Conservation (phyloP, 1,139 yeast genomes). For the Arxiozyma slooffiae region DNA sequence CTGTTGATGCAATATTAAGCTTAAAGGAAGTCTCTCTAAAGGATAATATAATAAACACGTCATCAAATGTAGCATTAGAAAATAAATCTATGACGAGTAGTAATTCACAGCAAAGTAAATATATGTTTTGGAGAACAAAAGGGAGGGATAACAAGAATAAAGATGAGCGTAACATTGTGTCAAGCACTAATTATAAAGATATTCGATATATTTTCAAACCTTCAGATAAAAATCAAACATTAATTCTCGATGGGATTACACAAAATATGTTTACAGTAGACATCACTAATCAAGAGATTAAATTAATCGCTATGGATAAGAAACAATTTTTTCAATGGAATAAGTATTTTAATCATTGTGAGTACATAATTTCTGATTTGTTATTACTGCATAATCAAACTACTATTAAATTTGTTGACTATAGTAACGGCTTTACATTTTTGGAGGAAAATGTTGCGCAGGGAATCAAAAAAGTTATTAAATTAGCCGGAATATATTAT, state of each 20-base stretch:
- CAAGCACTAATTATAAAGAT: not conserved
- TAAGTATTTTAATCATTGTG: slow-evolving; percentile 11
- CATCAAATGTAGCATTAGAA: not conserved
- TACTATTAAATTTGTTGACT: slow-evolving; percentile 20
- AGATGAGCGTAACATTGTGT: not conserved
- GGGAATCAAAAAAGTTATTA: slow-evolving; percentile 18
- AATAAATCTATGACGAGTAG: not conserved
- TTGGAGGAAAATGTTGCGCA: slow-evolving; percentile 15
- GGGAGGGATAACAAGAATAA: not conserved
- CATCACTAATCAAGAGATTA: slow-evolving; percentile 6
- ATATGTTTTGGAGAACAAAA: not conserved
- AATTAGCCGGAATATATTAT: slow-evolving; percentile 13
- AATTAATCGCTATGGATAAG: slow-evolving; percentile 12
- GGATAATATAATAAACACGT: not conserved
- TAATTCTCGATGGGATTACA: slow-evolving; percentile 20
- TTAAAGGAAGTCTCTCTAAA: slow-evolving; percentile 1
- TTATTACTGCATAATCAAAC: slow-evolving; percentile 14
- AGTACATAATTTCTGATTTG: slow-evolving; percentile 17
- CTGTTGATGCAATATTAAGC: slow-evolving; percentile 9
- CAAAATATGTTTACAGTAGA: slow-evolving; percentile 12
- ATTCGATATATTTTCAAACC: slow-evolving; percentile 1
- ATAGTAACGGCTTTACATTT: slow-evolving; percentile 21
- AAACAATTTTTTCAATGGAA: slow-evolving; percentile 18
- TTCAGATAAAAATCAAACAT: slow-evolving; percentile 5
- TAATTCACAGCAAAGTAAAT: not conserved